Conservation (phyloP, 2,329 filamentous ascomycete species). For the Arthrinium phaeospermum region DNA sequence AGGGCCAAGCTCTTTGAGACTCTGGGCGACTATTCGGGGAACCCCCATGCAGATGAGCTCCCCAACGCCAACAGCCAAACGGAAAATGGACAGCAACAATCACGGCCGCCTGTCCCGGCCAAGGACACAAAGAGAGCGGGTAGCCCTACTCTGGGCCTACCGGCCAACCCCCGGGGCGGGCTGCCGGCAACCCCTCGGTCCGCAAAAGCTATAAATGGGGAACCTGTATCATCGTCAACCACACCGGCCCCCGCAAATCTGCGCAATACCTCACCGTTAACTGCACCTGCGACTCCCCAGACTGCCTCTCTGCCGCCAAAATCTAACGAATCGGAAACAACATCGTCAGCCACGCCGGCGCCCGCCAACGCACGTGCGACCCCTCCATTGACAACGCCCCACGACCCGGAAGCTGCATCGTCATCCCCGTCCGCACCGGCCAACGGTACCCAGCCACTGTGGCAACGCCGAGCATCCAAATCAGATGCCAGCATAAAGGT, state of each 20-base stretch:
- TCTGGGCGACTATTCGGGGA: conserved; percentile 33
- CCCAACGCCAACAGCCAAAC: conserved; percentile 21
- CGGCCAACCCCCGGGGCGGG: conserved; percentile 32
- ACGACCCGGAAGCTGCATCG: background rate
- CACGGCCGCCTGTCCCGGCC: conserved; percentile 38
- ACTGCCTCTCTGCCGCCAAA: background rate
- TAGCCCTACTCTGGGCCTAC: conserved; percentile 24
- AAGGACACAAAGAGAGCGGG: conserved; percentile 33
- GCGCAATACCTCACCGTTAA: background rate
- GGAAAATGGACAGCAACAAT: conserved; percentile 31
- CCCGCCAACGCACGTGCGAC: conserved; percentile 29
- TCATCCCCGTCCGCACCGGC: background rate
- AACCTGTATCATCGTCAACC: conserved; percentile 28
- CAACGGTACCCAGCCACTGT: conserved; percentile 35
- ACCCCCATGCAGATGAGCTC: conserved; percentile 32
- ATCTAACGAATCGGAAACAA: conserved; percentile 19
- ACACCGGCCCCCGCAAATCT: conserved; percentile 32
- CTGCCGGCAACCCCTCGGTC: conserved; percentile 23
- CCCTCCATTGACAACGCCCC: background rate
- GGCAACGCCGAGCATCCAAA: conserved; percentile 55
- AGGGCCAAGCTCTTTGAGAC: conserved; percentile 30
- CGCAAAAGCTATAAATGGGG: conserved; percentile 16
- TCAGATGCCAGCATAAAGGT: conserved; percentile 53
- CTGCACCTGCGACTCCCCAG: conserved; percentile 31
- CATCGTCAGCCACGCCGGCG: conserved; percentile 29